Base-by-base conservation (phyloP, 2,329 filamentous ascomycete species). In the Apiospora kogelbergensis region DNA sequence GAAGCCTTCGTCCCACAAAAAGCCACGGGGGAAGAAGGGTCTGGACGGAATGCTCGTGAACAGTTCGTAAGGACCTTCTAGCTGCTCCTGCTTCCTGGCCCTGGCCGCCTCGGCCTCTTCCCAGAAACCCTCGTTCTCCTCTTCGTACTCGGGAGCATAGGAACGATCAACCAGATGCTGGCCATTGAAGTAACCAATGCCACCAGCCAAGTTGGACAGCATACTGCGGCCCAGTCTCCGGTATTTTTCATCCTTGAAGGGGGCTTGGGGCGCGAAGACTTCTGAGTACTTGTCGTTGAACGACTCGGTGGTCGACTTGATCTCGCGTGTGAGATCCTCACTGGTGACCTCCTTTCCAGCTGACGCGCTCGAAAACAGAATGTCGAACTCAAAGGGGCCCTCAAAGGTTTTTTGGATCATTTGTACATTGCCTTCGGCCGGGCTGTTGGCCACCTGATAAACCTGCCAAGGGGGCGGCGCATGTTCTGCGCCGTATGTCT, bases 1-100 rank as follows among this genome's bases (percentile, higher is more conserved):
- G 81, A 98, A 99, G 0, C 96, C 96, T 80, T 99, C 96, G 75
- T 99, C 96, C 96, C 96, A 99, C 4, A 98, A 85, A 79, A 99
- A 99, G 0, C 96, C 96, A 71, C 96, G 88, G 1, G 96, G 96
- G 81, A 99, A 99, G 84, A 99, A 99, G 0, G 96, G 93, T 5
- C 96, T 87, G 10, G 95, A 98, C 0, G 96, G 96, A 68, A 98
- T 91, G 75, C 91, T 93, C 7, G 95, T 97, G 78, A 95, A 98
- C 2, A 99, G 88, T 79, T 97, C 93, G 68, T 91, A 93, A 1
- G 95, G 94, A 0, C 93, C 93, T 76, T 97, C 94, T 0, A 91
- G 81, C 70, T 89, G 84, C 72, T 94, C 90, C 72, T 89, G 81
- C 68, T 89, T 90, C 70, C 90, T 89, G 30, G 84, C 87, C 69